phyloP scores from a whole-genome alignment of 2,329 filamentous ascomycete species.

The Apiospora aurea region DNA sequence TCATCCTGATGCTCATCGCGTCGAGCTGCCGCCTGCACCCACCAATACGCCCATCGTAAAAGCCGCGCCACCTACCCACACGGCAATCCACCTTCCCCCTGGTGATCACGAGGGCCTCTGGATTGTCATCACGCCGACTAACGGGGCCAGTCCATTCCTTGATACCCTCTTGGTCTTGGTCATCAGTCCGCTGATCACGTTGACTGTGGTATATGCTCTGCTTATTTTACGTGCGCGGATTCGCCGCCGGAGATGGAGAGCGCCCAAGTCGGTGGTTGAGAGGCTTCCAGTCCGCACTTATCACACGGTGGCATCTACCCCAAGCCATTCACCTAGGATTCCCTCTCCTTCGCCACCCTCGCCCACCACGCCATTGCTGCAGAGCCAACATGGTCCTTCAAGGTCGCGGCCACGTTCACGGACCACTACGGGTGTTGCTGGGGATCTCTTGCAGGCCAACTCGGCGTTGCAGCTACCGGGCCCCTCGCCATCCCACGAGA shows the following conservation, averaged over 20 bases:
- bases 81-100: conserved; percentile 37
- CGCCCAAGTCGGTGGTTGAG: conserved; percentile 96
- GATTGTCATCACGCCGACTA: conserved; percentile 95
- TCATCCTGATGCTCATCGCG: conserved; percentile 42
- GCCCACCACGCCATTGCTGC: conserved; percentile 81
- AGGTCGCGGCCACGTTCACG: conserved; percentile 68
- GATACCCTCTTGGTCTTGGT: conserved; percentile 97
- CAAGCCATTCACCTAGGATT: conserved; percentile 58
- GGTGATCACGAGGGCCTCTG: conserved; percentile 79
- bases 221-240: conserved; percentile 88
- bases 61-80: conserved; percentile 36
- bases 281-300: conserved; percentile 95
- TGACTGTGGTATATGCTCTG: conserved; percentile 91
- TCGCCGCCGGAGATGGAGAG: conserved; percentile 88
- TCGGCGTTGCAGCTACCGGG: conserved; percentile 48
- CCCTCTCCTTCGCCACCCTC: conserved; percentile 67
- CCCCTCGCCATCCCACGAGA: conserved; percentile 53
- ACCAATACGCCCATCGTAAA: conserved; percentile 35
- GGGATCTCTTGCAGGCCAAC: conserved; percentile 53
- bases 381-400: conserved; percentile 55
- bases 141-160: conserved; percentile 89
- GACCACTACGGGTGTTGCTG: conserved; percentile 67
- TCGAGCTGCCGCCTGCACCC: conserved; percentile 37
- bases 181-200: conserved; percentile 87
- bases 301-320: conserved; percentile 77